Conservation (phyloP, 1,284 basidiomycete species). For the Kwoniella shivajii region DNA sequence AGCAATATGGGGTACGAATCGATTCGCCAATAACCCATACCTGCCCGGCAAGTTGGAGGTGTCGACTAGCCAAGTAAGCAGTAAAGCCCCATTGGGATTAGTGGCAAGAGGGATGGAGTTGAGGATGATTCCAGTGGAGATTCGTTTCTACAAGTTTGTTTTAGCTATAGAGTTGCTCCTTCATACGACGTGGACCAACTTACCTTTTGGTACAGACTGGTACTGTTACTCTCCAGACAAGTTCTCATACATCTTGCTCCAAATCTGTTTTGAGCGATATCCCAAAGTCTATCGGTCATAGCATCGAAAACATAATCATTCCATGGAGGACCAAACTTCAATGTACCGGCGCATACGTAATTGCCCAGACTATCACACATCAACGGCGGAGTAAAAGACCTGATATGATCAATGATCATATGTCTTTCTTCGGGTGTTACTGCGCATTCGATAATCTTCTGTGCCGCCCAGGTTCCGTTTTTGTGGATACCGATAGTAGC, state of each 20-base stretch:
- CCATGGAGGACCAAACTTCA: conserved; percentile 83
- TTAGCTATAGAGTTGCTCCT: background rate
- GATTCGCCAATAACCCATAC: conserved; percentile 87
- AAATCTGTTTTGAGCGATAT: conserved; percentile 87
- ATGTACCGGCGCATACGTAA: conserved; percentile 84
- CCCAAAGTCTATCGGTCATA: conserved; percentile 98
- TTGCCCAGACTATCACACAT: conserved; percentile 96
- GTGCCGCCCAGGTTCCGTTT: conserved; percentile 99
- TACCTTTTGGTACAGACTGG: conserved; percentile 78
- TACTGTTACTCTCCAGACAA: conserved; percentile 86
- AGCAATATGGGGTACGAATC: conserved; percentile 92
- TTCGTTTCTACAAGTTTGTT: conserved; percentile 68
- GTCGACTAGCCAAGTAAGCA: conserved; percentile 96
- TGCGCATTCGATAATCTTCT: conserved; percentile 97
- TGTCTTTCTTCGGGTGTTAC: conserved; percentile 83
- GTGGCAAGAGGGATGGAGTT: conserved; percentile 98
- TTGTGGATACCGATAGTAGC: conserved; percentile 99
- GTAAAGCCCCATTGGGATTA: conserved; percentile 92
- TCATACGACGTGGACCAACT: conserved; percentile 21
- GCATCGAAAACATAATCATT: conserved; percentile 98
- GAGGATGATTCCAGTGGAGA: conserved; percentile 90
- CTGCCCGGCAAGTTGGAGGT: conserved; percentile 89
- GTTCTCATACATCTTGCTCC: conserved; percentile 97
- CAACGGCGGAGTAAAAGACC: conserved; percentile 89
- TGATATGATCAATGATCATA: conserved; percentile 80